Evolutionary conservation across 345 rosid genomes (phyloP), one percentile per base, ranked within the genome.

Genomic region (Nephelium lappaceum): DNA sequence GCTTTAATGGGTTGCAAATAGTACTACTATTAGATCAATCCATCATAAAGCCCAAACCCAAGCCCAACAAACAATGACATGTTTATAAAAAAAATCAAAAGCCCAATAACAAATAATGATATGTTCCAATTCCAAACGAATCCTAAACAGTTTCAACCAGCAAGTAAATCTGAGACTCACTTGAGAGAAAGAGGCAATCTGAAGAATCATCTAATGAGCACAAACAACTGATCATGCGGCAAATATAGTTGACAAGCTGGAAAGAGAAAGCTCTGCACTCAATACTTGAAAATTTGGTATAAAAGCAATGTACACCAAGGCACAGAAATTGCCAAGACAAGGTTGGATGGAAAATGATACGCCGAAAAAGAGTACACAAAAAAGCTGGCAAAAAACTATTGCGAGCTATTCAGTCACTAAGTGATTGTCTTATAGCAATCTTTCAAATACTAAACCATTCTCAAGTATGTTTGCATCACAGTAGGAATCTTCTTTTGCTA

Each of bases 301-400:
- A 38, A 72, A 72, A 57, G 75, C 75, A 36, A 38, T 72, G 51
- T 25, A 57, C 11, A 62, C 31, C 23, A 25, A 71, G 16, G 21
- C 14, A 71, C 24, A 53, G 39, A 36, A 72, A 55, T 38, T 31
- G 36, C 49, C 31, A 11, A 57, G 31, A 12, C 0, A 5, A 9
- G 66, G 27, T 61, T 19, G 47, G 64, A 0, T 10, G 63, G 3
- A 11, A 25, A 55, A 72, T 11, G 25, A 55, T 19, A 55, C 16
- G 63, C 55, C 11, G 0, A 18, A 36, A 19, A 47, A 55, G 57
- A 41, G 43, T 8, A 41, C 43, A 41, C 8, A 41, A 41, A 5
- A 41, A 41, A 41, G 27, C 27, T 31, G n/a, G 18, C 41, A 62
- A 23, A 24, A 1, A 31, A 31, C 36, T 31, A 24, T 21, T 6